These are phyloP conservation scores for Mucor piriformis DNA, from an alignment of 371 early-diverging fungal species.

Conservation along the genomic window DNA sequence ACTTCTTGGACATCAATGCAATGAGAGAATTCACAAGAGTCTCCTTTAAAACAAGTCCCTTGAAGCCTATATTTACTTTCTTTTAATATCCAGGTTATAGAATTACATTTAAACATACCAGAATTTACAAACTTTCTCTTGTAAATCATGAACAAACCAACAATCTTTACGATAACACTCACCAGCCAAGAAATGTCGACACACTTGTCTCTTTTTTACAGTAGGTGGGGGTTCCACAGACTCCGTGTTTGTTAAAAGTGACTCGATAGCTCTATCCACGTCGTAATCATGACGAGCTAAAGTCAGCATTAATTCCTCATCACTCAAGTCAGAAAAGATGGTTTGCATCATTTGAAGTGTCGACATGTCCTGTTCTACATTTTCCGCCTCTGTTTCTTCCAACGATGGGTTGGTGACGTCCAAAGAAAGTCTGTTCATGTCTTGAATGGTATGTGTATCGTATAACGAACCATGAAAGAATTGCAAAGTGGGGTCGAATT, in stretches of 20 bases:
- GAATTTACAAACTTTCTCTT: slow-evolving; percentile 74
- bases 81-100: not conserved
- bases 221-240: not conserved
- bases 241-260: slow-evolving; percentile 16
- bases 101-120: slow-evolving; percentile 48
- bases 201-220: slow-evolving; percentile 58
- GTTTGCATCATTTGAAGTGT: slow-evolving; percentile 59
- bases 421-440: slow-evolving; percentile 38
- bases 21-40: slow-evolving; percentile 69
- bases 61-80: slow-evolving; percentile 47
- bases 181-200: slow-evolving; percentile 77
- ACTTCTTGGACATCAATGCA: slow-evolving; percentile 50
- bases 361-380: slow-evolving; percentile 57
- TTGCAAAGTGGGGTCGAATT: slow-evolving; percentile 54
- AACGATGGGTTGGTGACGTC: slow-evolving; percentile 35
- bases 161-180: slow-evolving; percentile 79
- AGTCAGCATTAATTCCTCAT: slow-evolving; percentile 46
- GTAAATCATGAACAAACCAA: slow-evolving; percentile 81
- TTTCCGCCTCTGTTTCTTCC: slow-evolving; percentile 42
- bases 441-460: slow-evolving; percentile 39
- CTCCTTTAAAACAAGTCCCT: slow-evolving; percentile 72
- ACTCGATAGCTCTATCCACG: slow-evolving; percentile 49
- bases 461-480: slow-evolving; percentile 44
- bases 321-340: slow-evolving; percentile 53
- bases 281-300: slow-evolving; percentile 54